Base-by-base conservation (phyloP, 2,329 filamentous ascomycete genomes). In the Blastomyces parvus region DNA sequence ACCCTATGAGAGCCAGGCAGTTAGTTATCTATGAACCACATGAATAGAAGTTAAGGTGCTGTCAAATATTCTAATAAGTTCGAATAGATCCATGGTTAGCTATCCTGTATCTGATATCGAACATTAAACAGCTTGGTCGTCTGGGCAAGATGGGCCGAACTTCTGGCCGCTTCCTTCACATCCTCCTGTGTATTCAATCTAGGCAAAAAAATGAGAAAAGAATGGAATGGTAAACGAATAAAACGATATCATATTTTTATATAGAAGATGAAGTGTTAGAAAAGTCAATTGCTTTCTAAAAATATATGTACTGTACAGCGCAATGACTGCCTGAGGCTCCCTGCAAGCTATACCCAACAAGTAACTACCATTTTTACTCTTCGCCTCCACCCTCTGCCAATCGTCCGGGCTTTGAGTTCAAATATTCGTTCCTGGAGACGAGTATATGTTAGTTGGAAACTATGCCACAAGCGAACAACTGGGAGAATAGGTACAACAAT, bases 371-470 rank as follows among this genome's bases (percentile, higher is more conserved):
- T 61, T 50, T 66, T 64, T 67, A 65, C 71, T 76, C 76, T 67
- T 75, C 72, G 1, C 70, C 63, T 60, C 60, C 71, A 68, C 69
- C 71, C 69, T 74, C 72, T 42, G 70, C 69, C 38, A 74, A 66
- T 63, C 76, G 76, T 62, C 79, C 79, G 57, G 77, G 74, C 73
- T 81, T 81, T 67, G 79, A 81, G 73, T 81, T 80, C 65, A 80
- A 73, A 69, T 76, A 81, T 68, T 81, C 74, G 70, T 81, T 81
- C 67, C 79, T 81, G 69, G 38, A 53, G 30, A 22, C 13, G 4
- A 0, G n/a, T 42, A 25, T 33, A 61, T 53, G 60, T 61, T 50
- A 56, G 61, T 62, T 40, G 52, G 60, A 58, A 56, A 64, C 48
- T 25, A 19, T 22, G 13, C 19, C 25, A 42, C n/a, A 42, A 14